phyloP scores from a whole-genome alignment of 495 filamentous ascomycete genomes.

The Podospora sp. region DNA sequence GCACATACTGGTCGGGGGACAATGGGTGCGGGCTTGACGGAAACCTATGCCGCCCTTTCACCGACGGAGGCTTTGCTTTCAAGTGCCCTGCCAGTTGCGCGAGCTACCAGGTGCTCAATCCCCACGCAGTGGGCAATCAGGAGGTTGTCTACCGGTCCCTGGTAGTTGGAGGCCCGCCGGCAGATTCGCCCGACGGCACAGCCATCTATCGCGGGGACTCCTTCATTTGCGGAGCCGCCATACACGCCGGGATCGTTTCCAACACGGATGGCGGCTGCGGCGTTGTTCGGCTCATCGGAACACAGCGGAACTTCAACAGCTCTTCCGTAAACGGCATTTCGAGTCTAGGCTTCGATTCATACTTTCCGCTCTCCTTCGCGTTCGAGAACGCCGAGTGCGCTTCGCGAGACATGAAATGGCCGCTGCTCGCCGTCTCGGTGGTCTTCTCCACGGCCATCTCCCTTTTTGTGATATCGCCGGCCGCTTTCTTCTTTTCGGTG shows the following conservation, averaged over 20 bases:
- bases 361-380: conserved; percentile 79
- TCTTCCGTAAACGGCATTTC: conserved; percentile 64
- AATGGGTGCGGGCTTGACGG: conserved; percentile 81
- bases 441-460: conserved; percentile 67
- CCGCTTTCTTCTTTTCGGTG: conserved; percentile 69
- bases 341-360: conserved; percentile 71
- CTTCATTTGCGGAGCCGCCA: conserved; percentile 78
- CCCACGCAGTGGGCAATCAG: conserved; percentile 72
- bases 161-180: conserved; percentile 72
- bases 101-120: conserved; percentile 66
- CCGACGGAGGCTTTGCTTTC: conserved; percentile 68
- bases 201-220: conserved; percentile 78
- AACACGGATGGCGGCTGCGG: conserved; percentile 73
- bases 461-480: conserved; percentile 67
- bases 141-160: conserved; percentile 69
- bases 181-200: conserved; percentile 40
- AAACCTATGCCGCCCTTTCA: conserved; percentile 79
- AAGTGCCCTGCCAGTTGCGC: conserved; percentile 78
- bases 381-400: conserved; percentile 58
- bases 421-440: conserved; percentile 71
- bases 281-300: conserved; percentile 59
- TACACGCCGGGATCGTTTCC: conserved; percentile 74
- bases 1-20: conserved; percentile 64
- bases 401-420: conserved; percentile 70
- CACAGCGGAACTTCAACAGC: conserved; percentile 62